Base-by-base conservation (phyloP, 768 basidiomycete genomes). In the Cyathus striatus region DNA sequence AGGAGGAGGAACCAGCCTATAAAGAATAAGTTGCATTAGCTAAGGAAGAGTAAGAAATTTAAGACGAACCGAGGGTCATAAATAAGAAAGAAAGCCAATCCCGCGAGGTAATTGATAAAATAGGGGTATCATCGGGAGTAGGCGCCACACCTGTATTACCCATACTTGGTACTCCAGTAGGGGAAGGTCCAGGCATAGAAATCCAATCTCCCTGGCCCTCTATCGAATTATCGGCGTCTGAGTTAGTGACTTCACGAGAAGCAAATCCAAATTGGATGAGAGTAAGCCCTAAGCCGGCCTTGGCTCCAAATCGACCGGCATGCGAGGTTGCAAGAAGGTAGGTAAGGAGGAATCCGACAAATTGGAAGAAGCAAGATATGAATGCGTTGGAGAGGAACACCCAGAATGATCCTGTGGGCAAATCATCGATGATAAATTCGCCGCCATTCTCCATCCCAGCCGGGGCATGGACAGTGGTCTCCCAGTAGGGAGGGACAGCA, bases 321-420 rank as follows among this genome's bases (percentile, higher is more conserved):
- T 98, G 94, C 1, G 92, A 86, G 10, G 83, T 83, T 64, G 89
- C 86, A 2, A 98, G 81, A 52, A 97, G 82, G 55, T 92, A 96
- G 1, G 94, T 96, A 66, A 99, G 76, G 46, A 87, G 63, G 73
- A 89, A 92, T 40, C 90, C 94, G 55, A 95, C 77, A 61, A 97
- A 94, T 65, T 97, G 93, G 84, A 99, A 98, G 67, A 93, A 91
- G 67, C 87, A 87, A 5, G 91, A 94, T 44, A 90, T 82, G 67
- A 93, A 77, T 43, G 86, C 60, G 62, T 90, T 91, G 65, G 79
- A 70, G 49, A 79, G 54, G 65, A 92, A 94, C n/a, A 81, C 61
- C 62, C 78, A 63, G 53, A 80, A 58, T 3, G 86, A 83, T 40
- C 93, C 93, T 0, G 90, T 79, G 0, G 93, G 91, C 32, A 98